These are phyloP conservation scores for Globisporangium nagaii DNA, from an alignment of 352 stramenopile genomes.

Conservation along the genomic window DNA sequence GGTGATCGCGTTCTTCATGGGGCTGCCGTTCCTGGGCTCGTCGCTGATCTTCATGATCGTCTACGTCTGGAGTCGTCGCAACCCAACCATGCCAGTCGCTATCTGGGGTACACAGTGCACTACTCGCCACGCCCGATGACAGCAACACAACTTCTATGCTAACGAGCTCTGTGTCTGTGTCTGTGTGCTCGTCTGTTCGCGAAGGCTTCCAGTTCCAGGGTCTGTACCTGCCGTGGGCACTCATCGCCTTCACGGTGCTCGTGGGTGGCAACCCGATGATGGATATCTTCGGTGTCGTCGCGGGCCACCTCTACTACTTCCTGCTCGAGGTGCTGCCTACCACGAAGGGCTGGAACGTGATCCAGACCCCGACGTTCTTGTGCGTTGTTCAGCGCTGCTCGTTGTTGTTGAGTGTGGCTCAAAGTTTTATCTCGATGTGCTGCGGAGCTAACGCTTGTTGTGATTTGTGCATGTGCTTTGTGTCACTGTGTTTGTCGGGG, in stretches of 20 bases:
- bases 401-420: too few species aligned
- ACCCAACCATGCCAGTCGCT: constrained; percentile 71
- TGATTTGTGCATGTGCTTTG: neutral
- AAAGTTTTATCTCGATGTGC: too few species aligned
- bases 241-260: constrained; percentile 87
- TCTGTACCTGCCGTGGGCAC: constrained; percentile 83
- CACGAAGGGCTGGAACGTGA: constrained; percentile 79
- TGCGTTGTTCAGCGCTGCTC: constrained; percentile 27
- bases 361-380: constrained; percentile 82
- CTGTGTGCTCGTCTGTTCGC: neutral
- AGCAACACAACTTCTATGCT: too few species aligned
- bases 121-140: too few species aligned
- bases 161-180: too few species aligned
- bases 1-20: constrained; percentile 82
- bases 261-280: constrained; percentile 83
- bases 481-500: neutral
- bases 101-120: constrained; percentile 90
- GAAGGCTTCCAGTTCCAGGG: constrained; percentile 84
- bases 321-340: constrained; percentile 81
- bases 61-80: constrained; percentile 88
- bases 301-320: constrained; percentile 89
- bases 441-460: too few species aligned
- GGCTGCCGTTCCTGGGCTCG: constrained; percentile 73
- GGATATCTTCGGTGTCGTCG: constrained; percentile 81
- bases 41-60: constrained; percentile 90